Evolutionary conservation across 2,329 filamentous ascomycete genomes (phyloP), one percentile per base, ranked within the genome.

Genomic region (Myriangium duriaei): DNA sequence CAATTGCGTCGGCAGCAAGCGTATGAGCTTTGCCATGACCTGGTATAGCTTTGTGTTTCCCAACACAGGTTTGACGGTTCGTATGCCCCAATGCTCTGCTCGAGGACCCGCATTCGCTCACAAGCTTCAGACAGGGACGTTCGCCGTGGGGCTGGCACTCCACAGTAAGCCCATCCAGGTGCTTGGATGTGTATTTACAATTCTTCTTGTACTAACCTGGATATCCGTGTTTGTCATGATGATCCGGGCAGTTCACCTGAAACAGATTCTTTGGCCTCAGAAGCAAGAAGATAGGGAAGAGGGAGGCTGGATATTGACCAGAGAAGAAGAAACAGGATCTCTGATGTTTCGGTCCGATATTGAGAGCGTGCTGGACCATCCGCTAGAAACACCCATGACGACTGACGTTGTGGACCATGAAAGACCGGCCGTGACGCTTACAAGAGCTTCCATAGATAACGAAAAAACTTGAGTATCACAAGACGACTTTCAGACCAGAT

Each of bases 41-140:
- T 92, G 82, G 77, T 91, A 79, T 59, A 82, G 76, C 3, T 88
- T 87, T 56, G 69, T 87, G 4, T 87, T 87, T 50, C 81, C 82
- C 2, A 85, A 87, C 48, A 87, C 81, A 0, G 81, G 40, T 5
- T 14, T 45, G 24, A 45, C 40, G 11, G 46, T 47, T 33, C 39
- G 47, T 39, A 7, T 32, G 16, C 17, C 12, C 12, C 12, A 16
- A n/a, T n/a, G n/a, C n/a, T n/a, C n/a, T n/a, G n/a, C n/a, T n/a
- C n/a, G n/a, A n/a, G n/a, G n/a, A n/a, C n/a, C n/a, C n/a, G n/a
- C n/a, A n/a, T n/a, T n/a, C n/a, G n/a, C n/a, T n/a, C n/a, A n/a
- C n/a, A n/a, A n/a, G n/a, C n/a, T 11, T 5, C 11, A 41, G 26
- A 81, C 78, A 0, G 79, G 81, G 0, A 91, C 82, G 0, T 76